These are phyloP conservation scores for Mucor irregularis DNA, from an alignment of 371 early-diverging fungal genomes.

Conservation along the genomic window DNA sequence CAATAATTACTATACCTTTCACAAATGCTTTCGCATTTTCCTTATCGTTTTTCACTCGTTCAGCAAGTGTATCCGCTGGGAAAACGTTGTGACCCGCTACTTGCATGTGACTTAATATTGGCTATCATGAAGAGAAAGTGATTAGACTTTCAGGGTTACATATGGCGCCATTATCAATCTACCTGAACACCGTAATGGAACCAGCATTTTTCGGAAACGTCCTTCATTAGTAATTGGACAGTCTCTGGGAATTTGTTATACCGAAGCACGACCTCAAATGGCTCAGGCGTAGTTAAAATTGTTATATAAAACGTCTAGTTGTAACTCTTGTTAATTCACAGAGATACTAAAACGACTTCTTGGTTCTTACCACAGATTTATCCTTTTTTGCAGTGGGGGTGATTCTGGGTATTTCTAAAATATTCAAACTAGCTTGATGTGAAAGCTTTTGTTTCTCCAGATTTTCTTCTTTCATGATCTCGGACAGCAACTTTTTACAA, in stretches of 20 bases:
- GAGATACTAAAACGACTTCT: too few relatives aligned
- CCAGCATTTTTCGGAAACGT: conserved; percentile 27
- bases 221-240: conserved; percentile 19
- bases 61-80: conserved; percentile 9
- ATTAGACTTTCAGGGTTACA: neutral
- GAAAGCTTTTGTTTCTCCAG: neutral
- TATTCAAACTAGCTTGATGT: too few relatives aligned
- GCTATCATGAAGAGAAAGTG: conserved; percentile 2
- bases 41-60: neutral
- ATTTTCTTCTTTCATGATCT: conserved; percentile 1
- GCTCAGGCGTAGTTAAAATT: neutral
- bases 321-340: too few relatives aligned
- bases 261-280: conserved; percentile 6
- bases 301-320: too few relatives aligned
- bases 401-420: too few relatives aligned
- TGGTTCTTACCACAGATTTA: too few relatives aligned
- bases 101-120: conserved; percentile 20
- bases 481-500: neutral
- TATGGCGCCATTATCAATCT: neutral
- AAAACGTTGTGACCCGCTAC: conserved; percentile 5
- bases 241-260: conserved; percentile 10
- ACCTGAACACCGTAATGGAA: conserved; percentile 29
- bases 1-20: neutral
- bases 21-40: conserved; percentile 6
- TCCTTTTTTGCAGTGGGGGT: too few relatives aligned